These are phyloP conservation scores for Boletus mariae DNA, from an alignment of 1,284 basidiomycete species.

Conservation along the genomic window DNA sequence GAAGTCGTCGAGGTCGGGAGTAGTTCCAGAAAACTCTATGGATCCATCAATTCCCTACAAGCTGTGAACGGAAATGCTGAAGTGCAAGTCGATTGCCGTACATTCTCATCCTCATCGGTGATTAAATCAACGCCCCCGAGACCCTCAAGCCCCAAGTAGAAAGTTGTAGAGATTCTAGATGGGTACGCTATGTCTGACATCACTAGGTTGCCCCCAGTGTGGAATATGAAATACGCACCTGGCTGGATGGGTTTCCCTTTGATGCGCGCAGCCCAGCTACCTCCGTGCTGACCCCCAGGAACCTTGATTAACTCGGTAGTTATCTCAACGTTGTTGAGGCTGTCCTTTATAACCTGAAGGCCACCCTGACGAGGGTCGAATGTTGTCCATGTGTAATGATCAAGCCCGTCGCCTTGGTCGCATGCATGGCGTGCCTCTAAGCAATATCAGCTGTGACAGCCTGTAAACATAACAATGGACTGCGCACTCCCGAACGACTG, in stretches of 20 bases:
- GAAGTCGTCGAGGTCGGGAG: constrained; percentile 80
- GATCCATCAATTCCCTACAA: constrained; percentile 68
- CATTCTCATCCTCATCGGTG: constrained; percentile 69
- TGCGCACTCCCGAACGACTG: constrained; percentile 62
- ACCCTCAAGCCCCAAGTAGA: constrained; percentile 85
- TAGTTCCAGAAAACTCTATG: constrained; percentile 66
- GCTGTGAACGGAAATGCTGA: constrained; percentile 4
- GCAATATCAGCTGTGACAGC: constrained; percentile 5
- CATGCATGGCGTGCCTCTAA: constrained; percentile 84
- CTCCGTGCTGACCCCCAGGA: constrained; percentile 73
- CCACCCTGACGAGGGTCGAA: constrained; percentile 87
- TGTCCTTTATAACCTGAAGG: constrained; percentile 80
- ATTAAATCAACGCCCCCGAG: constrained; percentile 79
- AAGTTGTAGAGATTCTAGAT: constrained; percentile 72
- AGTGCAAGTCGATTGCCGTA: constrained; percentile 33
- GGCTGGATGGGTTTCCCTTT: constrained; percentile 76
- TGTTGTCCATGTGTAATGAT: constrained; percentile 82
- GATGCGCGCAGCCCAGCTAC: constrained; percentile 88
- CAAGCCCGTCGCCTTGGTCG: constrained; percentile 80
- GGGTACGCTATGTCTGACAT: constrained; percentile 39
- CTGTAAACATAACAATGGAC: constrained; percentile 2
- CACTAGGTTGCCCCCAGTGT: constrained; percentile 1
- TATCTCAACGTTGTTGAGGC: constrained; percentile 78
- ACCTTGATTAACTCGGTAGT: constrained; percentile 85
- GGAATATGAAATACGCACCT: constrained; percentile 41